These are phyloP conservation scores for Eucalyptus urophylla DNA, from an alignment of 345 rosid genomes.

Conservation along the genomic window DNA sequence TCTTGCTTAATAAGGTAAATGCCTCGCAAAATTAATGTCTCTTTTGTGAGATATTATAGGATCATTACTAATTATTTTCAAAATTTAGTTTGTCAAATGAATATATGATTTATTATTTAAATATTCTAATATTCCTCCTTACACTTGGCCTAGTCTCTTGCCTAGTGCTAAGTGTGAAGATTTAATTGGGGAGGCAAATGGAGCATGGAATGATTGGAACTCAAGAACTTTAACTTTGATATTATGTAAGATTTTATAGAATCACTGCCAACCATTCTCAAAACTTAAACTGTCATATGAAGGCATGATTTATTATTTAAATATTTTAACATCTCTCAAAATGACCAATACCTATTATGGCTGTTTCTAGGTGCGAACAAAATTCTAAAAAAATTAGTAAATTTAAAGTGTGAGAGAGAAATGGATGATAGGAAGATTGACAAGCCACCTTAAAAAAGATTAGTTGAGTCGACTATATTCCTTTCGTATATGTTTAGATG, in stretches of 20 bases:
- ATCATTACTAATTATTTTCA: too few species aligned
- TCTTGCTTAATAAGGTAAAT: background rate
- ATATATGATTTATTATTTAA: too few species aligned
- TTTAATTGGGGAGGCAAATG: too few species aligned
- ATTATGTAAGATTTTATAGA: accelerated
- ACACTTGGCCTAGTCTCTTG: too few species aligned
- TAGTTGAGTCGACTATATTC: background rate
- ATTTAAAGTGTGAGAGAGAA: background rate
- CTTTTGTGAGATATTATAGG: too few species aligned
- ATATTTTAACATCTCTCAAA: background rate
- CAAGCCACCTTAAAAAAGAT: background rate
- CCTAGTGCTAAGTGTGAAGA: too few species aligned
- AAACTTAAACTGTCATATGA: too few species aligned
- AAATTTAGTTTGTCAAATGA: too few species aligned
- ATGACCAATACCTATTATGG: background rate
- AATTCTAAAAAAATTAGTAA: background rate
- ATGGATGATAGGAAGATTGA: background rate
- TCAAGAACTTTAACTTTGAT: too few species aligned
- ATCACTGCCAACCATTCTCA: accelerated
- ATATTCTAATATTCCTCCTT: too few species aligned
- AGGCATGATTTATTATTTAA: too few species aligned
- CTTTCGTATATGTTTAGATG: background rate
- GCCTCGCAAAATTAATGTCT: background rate
- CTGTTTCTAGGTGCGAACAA: accelerated
- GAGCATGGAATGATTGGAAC: too few species aligned